Evolutionary conservation across 805 yeast species (phyloP).

Genomic region (Blastobotrys attinorum): DNA sequence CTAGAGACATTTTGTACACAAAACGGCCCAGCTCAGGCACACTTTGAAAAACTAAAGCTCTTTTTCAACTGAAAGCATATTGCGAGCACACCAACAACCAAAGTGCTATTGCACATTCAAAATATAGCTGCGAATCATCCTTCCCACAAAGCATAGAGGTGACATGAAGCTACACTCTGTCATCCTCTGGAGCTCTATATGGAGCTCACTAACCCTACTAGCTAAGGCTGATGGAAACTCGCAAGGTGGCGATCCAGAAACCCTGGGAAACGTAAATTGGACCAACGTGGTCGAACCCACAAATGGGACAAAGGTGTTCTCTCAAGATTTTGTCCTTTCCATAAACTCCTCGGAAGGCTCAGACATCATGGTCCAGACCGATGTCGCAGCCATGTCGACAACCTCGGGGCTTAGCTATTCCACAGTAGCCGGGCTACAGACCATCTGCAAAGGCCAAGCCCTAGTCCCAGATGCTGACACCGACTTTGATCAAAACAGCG

Average conservation of each 20-base stretch:
- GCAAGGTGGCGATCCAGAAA: slow-evolving; percentile 2
- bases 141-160: no score
- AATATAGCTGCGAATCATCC: no score
- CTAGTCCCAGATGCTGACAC: slow-evolving; percentile 3
- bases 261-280: slow-evolving; percentile 7
- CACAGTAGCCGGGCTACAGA: slow-evolving; percentile 6
- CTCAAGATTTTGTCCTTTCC: slow-evolving; percentile 10
- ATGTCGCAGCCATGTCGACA: slow-evolving; percentile 17
- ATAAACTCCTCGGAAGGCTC: slow-evolving; percentile 6
- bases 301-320: slow-evolving; percentile 8
- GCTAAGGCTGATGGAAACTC: no score
- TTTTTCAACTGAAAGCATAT: no score
- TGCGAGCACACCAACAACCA: no score
- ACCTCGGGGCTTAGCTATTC: slow-evolving; percentile 8
- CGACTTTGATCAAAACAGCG: slow-evolving; percentile 8
- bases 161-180: no score
- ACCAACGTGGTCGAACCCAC: slow-evolving; percentile 10
- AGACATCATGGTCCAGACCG: slow-evolving; percentile 9
- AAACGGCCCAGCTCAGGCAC: no score
- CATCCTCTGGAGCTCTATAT: no score
- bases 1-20: no score
- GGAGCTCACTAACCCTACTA: no score
- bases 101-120: no score
- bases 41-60: no score
- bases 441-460: slow-evolving; percentile 17